These are phyloP conservation scores for Mercurialis annua DNA, from an alignment of 345 rosid species.

Conservation along the genomic window DNA sequence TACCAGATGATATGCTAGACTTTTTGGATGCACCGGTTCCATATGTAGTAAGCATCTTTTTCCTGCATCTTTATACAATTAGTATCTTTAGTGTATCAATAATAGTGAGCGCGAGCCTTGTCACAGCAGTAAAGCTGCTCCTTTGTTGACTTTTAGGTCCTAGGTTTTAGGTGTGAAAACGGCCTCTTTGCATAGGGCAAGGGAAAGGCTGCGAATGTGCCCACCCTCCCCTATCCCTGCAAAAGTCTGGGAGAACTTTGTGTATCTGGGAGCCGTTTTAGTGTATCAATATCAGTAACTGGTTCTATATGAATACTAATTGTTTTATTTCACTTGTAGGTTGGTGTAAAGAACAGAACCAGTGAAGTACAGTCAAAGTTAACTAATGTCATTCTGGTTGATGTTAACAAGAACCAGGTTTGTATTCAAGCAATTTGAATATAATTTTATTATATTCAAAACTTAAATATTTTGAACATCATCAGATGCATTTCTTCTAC, in stretches of 20 bases:
- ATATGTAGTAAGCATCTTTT: conserved; percentile 65
- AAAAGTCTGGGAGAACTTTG: too few relatives aligned
- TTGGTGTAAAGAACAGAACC: conserved; percentile 89
- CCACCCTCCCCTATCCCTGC: too few relatives aligned
- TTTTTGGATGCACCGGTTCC: conserved; percentile 98
- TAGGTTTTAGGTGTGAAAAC: too few relatives aligned
- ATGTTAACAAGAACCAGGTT: conserved; percentile 71
- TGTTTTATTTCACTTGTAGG: conserved; percentile 42
- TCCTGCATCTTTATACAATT: background rate
- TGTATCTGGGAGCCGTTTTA: too few relatives aligned
- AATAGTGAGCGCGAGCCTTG: too few relatives aligned
- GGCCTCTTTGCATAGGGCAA: too few relatives aligned
- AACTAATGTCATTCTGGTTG: conserved; percentile 45
- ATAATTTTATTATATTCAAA: background rate
- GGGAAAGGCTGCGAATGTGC: too few relatives aligned
- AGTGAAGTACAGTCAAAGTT: conserved; percentile 58
- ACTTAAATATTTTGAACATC: background rate
- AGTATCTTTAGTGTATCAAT: background rate
- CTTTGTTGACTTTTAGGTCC: too few relatives aligned
- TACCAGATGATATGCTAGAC: conserved; percentile 94
- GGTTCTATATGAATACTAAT: conserved; percentile 12
- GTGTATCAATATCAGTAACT: background rate
- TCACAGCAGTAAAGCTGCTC: too few relatives aligned
- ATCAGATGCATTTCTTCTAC: background rate
- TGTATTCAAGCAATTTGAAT: conserved; percentile 12